Evolutionary conservation across 2,329 filamentous ascomycete species (phyloP).

Genomic region (Cercospora canescens): DNA sequence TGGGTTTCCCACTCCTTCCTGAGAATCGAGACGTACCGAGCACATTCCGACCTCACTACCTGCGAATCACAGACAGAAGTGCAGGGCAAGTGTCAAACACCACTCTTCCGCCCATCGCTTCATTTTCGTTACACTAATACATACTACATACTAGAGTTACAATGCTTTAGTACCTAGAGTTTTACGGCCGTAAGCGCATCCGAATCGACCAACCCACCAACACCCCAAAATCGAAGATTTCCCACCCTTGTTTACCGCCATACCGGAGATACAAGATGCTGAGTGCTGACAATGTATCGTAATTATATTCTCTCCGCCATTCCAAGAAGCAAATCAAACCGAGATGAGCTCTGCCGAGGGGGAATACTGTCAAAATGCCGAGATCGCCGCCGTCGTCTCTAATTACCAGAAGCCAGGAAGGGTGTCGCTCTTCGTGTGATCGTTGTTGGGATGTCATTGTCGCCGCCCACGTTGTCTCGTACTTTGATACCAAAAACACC

Average conservation of each 20-base stretch:
- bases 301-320: neutral
- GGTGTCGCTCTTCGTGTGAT: neutral
- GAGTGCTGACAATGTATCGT: neutral
- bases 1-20: too few relatives aligned
- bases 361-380: slow-evolving; percentile 10
- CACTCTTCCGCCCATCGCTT: neutral
- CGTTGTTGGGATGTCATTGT: neutral
- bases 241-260: neutral
- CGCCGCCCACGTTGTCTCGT: neutral
- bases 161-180: neutral
- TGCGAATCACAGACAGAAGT: neutral
- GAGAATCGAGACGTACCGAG: too few relatives aligned
- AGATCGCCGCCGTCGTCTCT: slow-evolving; percentile 4
- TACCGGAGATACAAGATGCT: neutral
- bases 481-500: neutral
- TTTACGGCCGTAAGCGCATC: neutral
- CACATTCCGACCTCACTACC: too few relatives aligned
- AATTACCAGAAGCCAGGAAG: neutral
- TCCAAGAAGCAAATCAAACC: neutral
- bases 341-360: slow-evolving; percentile 15
- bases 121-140: neutral
- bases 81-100: neutral
- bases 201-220: neutral
- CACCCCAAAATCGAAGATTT: neutral
- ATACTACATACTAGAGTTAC: slow-evolving; percentile 9